These are phyloP conservation scores for Dryas integrifolia DNA, from an alignment of 331 rosid genomes.

Conservation along the genomic window DNA sequence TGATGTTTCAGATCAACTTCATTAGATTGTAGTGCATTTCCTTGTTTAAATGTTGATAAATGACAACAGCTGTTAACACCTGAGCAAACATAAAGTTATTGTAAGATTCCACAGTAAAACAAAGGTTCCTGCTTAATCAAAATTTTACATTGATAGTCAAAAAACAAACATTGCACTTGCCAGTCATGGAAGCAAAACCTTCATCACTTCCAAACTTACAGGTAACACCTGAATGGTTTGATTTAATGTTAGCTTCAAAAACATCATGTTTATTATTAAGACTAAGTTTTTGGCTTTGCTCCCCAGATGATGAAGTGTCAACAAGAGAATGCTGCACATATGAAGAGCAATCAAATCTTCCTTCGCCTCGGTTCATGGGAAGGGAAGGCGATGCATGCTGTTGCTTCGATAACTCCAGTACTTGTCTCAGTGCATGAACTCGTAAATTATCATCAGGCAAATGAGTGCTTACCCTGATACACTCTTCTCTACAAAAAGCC, in stretches of 20 bases:
- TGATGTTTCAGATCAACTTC: constrained; percentile 36
- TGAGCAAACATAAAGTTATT: constrained; percentile 32
- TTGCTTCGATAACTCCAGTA: constrained; percentile 47
- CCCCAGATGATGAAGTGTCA: constrained; percentile 28
- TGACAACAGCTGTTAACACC: constrained; percentile 36
- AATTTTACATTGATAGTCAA: constrained; percentile 9
- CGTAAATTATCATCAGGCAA: constrained; percentile 48
- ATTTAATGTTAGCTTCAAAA: constrained; percentile 35
- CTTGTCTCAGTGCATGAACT: constrained; percentile 44
- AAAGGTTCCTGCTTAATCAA: constrained; percentile 23
- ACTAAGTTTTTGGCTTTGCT: constrained; percentile 25
- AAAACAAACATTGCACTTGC: constrained; percentile 24
- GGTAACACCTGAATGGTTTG: constrained; percentile 29
- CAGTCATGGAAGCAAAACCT: constrained; percentile 35
- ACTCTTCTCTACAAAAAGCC: constrained; percentile 27
- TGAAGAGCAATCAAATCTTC: constrained; percentile 30
- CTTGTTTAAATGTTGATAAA: constrained; percentile 31
- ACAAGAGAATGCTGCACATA: constrained; percentile 26
- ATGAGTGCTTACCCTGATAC: constrained; percentile 29
- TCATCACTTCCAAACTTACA: constrained; percentile 33
- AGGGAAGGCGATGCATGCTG: constrained; percentile 32
- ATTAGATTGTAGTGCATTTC: constrained; percentile 30
- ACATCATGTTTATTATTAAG: constrained; percentile 23
- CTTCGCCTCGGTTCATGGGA: constrained; percentile 36
- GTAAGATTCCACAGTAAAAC: constrained; percentile 8